Percentiles rank a stretch among this genome's conserved stretches.
phyloP scores from a whole-genome alignment of 164 flowering plant species.

The Platanus orientalis region DNA sequence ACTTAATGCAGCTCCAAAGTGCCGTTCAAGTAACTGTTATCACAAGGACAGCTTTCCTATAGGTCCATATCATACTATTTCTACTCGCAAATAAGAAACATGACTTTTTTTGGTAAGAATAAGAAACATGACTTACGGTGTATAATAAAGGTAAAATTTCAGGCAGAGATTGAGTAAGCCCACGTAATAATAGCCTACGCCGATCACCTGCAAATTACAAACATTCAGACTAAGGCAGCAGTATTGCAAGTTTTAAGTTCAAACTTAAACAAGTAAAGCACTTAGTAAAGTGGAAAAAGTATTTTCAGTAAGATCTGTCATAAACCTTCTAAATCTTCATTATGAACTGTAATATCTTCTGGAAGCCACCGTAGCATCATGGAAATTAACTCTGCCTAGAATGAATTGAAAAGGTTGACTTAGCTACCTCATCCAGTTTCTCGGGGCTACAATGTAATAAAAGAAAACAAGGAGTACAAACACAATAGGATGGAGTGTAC shows the following conservation, averaged over 20 bases:
- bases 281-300: background rate
- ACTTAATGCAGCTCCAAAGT: constrained; percentile 85
- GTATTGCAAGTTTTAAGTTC: constrained; percentile 7
- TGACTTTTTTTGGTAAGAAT: no score
- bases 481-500: constrained; percentile 27
- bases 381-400: constrained; percentile 86
- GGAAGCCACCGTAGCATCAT: constrained; percentile 99
- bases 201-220: constrained; percentile 65
- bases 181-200: constrained; percentile 79
- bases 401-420: constrained; percentile 1
- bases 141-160: constrained; percentile 82
- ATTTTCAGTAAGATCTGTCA: constrained; percentile 3
- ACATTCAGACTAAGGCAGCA: constrained; percentile 8
- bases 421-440: background rate
- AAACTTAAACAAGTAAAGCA: background rate
- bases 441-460: background rate
- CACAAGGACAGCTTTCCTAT: constrained; percentile 6
- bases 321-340: constrained; percentile 97
- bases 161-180: constrained; percentile 81
- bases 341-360: constrained; percentile 98
- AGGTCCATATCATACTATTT: background rate
- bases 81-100: background rate
- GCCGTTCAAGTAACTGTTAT: constrained; percentile 74
- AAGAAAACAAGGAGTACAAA: constrained; percentile 4
- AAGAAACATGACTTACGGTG: constrained; percentile 42